Evolutionary conservation across 441 rosid species (phyloP).

Genomic region (Eruca vesicaria): DNA sequence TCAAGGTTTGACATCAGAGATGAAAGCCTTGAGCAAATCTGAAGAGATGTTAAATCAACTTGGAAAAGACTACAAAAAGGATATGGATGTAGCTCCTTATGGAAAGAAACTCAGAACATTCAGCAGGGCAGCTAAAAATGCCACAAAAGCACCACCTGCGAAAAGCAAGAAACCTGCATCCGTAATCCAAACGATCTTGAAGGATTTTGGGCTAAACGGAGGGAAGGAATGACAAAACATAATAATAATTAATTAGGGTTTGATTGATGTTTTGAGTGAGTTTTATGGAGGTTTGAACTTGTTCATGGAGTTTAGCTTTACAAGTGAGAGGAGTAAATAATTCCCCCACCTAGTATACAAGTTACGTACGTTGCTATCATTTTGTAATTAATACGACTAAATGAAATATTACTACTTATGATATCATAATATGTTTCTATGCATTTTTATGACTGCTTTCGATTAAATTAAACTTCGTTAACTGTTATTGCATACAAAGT

Average conservation of each 20-base stretch:
- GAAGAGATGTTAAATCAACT: not conserved
- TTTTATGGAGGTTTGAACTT: slow-evolving; percentile 12
- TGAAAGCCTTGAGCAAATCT: slow-evolving; percentile 6
- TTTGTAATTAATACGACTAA: not conserved
- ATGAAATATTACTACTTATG: not conserved
- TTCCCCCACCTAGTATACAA: not conserved
- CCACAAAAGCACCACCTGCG: not conserved
- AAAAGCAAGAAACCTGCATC: slow-evolving; percentile 9
- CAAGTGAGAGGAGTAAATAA: slow-evolving; percentile 17
- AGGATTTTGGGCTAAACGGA: slow-evolving; percentile 31
- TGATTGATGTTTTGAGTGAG: not conserved
- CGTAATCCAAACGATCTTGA: slow-evolving; percentile 25
- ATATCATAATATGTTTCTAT: not conserved
- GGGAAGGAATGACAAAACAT: not conserved
- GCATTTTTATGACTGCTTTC: not conserved
- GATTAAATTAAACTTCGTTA: not conserved
- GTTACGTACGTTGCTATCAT: not conserved
- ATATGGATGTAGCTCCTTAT: not conserved
- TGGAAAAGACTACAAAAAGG: slow-evolving; percentile 3
- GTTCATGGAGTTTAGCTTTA: slow-evolving; percentile 20
- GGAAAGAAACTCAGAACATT: slow-evolving; percentile 17
- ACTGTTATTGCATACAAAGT: not conserved
- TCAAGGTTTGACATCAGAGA: slow-evolving; percentile 10
- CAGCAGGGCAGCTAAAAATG: not conserved
- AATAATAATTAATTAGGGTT: not conserved